Evolutionary conservation across 2,329 filamentous ascomycete species (phyloP), one percentile per base, ranked within the genome.

Genomic region (Cryphonectria radicalis): DNA sequence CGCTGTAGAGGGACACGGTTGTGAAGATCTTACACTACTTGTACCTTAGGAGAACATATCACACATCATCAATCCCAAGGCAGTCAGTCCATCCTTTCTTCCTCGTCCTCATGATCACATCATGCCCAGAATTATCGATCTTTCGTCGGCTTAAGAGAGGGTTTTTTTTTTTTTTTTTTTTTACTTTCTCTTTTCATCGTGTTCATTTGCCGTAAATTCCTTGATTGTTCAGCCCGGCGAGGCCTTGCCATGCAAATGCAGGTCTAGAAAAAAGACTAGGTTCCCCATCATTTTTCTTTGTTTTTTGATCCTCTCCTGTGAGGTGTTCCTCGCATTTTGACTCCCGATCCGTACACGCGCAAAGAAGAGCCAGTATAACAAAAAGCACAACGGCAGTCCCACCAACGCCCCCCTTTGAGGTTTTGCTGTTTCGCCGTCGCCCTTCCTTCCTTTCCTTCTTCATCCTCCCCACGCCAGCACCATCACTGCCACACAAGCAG

Each of bases 151-250:
- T 82, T 81, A 75, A 81, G 80, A 37, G n/a, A 60, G 2, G 7
- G 80, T 81, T 81, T 80, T 79, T n/a, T n/a, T n/a, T n/a, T n/a
- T 73, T 70, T 32, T 4, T 32, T 32, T 3, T 32, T 32, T 40
- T 40, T 28, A 28, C 80, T 81, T 81, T 80, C 79, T 32, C 32
- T 32, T 32, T 73, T 70, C 67, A 69, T 71, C 68, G 72, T 80
- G 83, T 85, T 85, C 82, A 84, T 86, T 85, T 82, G 84, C 84
- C 82, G 82, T 84, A 81, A 83, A 82, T 81, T 81, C 60, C 60
- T 82, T 84, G 83, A 84, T 81, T 85, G 81, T 80, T 79, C 78
- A 79, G 77, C 83, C 84, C 82, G 82, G 77, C 75, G 75, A 74
- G 76, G 76, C 76, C 66, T 82, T 82, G 80, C 82, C 84, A 84